Evolutionary conservation across 768 basidiomycete genomes (phyloP), one percentile per base, ranked within the genome.

Genomic region (Lactarius hatsudake): DNA sequence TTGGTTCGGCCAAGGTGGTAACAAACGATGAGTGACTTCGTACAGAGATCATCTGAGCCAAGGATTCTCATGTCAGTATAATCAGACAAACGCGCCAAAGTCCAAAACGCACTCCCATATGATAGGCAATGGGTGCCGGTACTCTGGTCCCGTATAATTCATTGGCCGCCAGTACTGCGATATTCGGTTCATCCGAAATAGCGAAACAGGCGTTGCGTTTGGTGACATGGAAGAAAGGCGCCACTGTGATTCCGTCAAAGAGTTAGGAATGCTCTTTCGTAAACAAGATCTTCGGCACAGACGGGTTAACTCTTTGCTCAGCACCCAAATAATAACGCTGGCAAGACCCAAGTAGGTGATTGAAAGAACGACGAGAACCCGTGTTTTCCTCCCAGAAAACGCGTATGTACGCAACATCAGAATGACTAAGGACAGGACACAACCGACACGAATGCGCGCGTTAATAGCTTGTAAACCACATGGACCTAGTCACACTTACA

Each of bases 341-440:
- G 54, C 40, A 28, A 70, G 36, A 61, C 23, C n/a, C 7, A 43
- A 28, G 40, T 68, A 68, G 20, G 15, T 20, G 23, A 20, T 17
- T 1, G 26, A 61, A 9, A 70, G 69, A 38, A 23, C 7, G 55
- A 36, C 45, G 13, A 70, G 66, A 61, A 68, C 9, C 1, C 3
- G 8, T 17, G n/a, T 59, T 32, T 6, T 43, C 51, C 63, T 63
- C 15, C 67, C 69, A 18, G 69, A 32, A 53, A 70, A 70, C 2
- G 69, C 67, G 26, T 70, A 70, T 18, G 69, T 56, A 32, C 69
- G 69, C 51, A 70, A 34, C 66, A 70, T 68, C 5, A 70, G 60
- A 32, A 70, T 67, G n/a, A 68, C 69, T 70, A 23, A 51, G 5
- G 32, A 32, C 32, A 32, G 0, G n/a, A 28, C 48, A 38, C 3